Evolutionary conservation across 2,329 filamentous ascomycete species (phyloP).

Genomic region (Nemania sp.): DNA sequence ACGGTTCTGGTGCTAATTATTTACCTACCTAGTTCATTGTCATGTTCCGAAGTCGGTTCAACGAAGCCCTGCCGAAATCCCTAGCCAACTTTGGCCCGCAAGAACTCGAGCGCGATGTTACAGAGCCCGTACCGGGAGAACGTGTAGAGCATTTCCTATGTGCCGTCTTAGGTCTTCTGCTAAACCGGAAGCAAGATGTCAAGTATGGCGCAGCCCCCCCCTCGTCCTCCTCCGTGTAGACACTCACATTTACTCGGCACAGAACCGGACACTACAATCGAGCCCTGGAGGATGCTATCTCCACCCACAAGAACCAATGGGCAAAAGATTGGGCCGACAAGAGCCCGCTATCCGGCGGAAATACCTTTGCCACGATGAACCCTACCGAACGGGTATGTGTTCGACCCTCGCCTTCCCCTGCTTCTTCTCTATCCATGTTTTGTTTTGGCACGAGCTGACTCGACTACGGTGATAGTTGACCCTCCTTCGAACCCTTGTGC

Average conservation of each 20-base stretch:
- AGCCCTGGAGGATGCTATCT: constrained; percentile 90
- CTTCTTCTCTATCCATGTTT: not conserved
- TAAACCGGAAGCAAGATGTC: constrained; percentile 98
- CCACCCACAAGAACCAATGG: constrained; percentile 87
- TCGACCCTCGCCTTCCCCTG: not conserved
- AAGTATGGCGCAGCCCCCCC: constrained; percentile 68
- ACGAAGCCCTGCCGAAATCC: constrained; percentile 85
- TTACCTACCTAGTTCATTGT: constrained; percentile 77
- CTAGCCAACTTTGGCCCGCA: constrained; percentile 90
- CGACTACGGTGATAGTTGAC: constrained; percentile 63
- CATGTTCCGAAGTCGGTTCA: constrained; percentile 95
- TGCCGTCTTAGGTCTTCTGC: constrained; percentile 80
- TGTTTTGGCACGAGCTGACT: constrained; percentile 25
- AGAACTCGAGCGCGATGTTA: constrained; percentile 87
- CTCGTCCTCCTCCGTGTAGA: not conserved
- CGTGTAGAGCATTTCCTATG: constrained; percentile 88
- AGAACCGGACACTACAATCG: constrained; percentile 92
- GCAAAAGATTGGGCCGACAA: constrained; percentile 78
- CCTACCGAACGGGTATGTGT: constrained; percentile 75
- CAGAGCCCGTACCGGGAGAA: constrained; percentile 77
- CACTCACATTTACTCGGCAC: constrained; percentile 32
- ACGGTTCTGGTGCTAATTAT: constrained; percentile 35
- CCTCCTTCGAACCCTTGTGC: constrained; percentile 78
- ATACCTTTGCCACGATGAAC: constrained; percentile 80
- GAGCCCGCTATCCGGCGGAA: constrained; percentile 80